A percentile compares a stretch with the other conserved stretches of the same genome.
phyloP scores from a whole-genome alignment of 2,329 filamentous ascomycete species.

The Pseudofabraea citricarpa region DNA sequence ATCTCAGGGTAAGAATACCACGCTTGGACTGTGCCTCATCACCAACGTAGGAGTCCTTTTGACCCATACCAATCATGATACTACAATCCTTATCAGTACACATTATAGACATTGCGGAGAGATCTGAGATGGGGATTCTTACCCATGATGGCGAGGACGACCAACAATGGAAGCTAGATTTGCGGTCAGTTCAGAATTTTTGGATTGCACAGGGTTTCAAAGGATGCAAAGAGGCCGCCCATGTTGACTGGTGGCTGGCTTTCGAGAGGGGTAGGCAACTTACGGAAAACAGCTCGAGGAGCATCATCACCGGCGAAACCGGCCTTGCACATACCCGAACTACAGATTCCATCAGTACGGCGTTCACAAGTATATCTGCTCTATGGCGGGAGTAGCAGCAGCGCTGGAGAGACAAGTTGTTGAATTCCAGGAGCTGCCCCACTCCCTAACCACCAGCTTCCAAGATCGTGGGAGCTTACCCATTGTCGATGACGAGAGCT shows the following conservation, averaged over 20 bases:
- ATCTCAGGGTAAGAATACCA: constrained; percentile 99
- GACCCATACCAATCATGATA: constrained; percentile 99
- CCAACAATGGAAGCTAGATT: constrained; percentile 92
- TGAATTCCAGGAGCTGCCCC: constrained; percentile 16
- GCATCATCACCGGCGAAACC: constrained; percentile 99
- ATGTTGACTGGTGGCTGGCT: too few species aligned
- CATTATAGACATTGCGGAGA: too few species aligned
- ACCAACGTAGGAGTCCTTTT: constrained; percentile 99
- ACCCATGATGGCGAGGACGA: constrained; percentile 99
- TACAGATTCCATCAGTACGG: constrained; percentile 37
- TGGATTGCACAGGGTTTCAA: too few species aligned
- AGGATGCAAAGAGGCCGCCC: too few species aligned
- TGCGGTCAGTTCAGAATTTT: constrained; percentile 20
- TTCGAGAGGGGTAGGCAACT: constrained; percentile 48
- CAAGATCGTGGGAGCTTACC: constrained; percentile 66
- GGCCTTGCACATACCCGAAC: constrained; percentile 99
- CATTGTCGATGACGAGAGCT: constrained; percentile 99
- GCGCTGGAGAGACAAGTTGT: constrained; percentile 3
- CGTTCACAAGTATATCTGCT: constrained; percentile 7
- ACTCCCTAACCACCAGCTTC: constrained; percentile 14
- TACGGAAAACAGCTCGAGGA: constrained; percentile 99
- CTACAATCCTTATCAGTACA: constrained; percentile 45
- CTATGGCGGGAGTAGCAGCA: constrained; percentile 4
- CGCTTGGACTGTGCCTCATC: constrained; percentile 99
- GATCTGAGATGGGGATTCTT: constrained; percentile 55